Percentiles rank a stretch among this genome's conserved stretches.
Conservation (phyloP, 441 rosid species). For the Hura crepitans region DNA sequence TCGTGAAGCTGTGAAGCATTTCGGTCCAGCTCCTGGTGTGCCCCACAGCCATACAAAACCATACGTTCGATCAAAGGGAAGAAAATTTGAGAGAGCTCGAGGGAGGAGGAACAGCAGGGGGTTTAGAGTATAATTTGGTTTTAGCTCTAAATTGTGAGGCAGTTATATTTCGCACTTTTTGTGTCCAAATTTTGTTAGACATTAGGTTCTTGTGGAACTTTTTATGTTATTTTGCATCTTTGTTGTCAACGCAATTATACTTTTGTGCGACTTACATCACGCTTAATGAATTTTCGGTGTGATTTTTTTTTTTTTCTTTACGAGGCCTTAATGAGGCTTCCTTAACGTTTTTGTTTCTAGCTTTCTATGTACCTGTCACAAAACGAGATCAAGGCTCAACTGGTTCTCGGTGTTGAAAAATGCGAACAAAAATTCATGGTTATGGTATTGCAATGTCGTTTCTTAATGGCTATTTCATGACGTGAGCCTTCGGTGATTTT, state of each 20-base stretch:
- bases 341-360: background rate
- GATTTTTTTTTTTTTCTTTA: no score
- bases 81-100: conserved; percentile 88
- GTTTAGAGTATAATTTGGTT: conserved; percentile 40
- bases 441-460: no score
- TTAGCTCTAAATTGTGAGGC: conserved; percentile 24
- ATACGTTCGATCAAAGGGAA: conserved; percentile 74
- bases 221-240: background rate
- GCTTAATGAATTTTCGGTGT: background rate
- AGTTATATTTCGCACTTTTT: conserved; percentile 5
- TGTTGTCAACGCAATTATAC: conserved; percentile 2
- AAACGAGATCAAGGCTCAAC: no score
- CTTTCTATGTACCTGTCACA: no score
- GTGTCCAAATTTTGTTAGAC: conserved; percentile 21
- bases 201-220: conserved; percentile 14
- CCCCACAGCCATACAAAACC: conserved; percentile 92
- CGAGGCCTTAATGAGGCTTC: background rate
- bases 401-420: no score
- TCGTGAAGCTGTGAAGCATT: conserved; percentile 95
- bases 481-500: no score
- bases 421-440: no score
- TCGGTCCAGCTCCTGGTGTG: conserved; percentile 94
- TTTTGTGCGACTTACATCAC: background rate
- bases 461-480: no score
- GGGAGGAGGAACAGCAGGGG: conserved; percentile 75